A percentile compares a stretch with the other conserved stretches of the same genome.
Conservation (phyloP, 1,139 yeast species). For the Suhomyces wounanorum region DNA sequence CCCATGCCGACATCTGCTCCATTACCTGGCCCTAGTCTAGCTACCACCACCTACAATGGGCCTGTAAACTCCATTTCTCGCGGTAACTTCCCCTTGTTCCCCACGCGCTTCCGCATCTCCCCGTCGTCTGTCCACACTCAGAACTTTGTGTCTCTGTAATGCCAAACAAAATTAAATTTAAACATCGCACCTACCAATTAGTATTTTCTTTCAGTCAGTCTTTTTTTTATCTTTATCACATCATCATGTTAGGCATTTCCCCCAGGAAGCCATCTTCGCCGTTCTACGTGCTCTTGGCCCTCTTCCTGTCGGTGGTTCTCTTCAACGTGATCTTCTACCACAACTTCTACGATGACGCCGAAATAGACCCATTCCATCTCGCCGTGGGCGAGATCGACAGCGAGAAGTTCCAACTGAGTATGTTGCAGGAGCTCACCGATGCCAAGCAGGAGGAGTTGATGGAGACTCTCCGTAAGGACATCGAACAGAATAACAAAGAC, state of each 20-base stretch:
- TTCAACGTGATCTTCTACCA: conserved; percentile 15
- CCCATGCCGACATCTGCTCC: background rate
- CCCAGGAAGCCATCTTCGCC: conserved; percentile 18
- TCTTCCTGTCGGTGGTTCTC: conserved; percentile 14
- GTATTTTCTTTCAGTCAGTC: background rate
- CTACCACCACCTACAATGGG: too few species aligned
- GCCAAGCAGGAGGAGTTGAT: conserved; percentile 22
- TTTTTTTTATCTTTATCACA: background rate
- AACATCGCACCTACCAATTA: background rate
- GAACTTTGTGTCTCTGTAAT: background rate
- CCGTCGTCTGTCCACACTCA: background rate
- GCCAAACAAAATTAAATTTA: background rate
- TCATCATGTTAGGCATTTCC: conserved; percentile 5
- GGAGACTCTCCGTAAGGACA: conserved; percentile 18
- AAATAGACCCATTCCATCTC: conserved; percentile 5
- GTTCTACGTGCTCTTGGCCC: conserved; percentile 12
- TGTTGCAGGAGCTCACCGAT: conserved; percentile 17
- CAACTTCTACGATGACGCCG: conserved; percentile 3
- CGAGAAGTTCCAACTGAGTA: conserved; percentile 12
- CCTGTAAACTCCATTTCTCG: background rate
- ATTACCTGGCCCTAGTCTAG: background rate
- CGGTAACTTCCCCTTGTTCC: background rate
- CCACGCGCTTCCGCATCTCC: background rate
- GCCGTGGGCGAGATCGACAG: conserved; percentile 13
- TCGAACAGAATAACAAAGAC: conserved; percentile 17